Evolutionary conservation across 2,329 filamentous ascomycete genomes (phyloP), one percentile per base, ranked within the genome.

Genomic region (Ilyonectria sp.): DNA sequence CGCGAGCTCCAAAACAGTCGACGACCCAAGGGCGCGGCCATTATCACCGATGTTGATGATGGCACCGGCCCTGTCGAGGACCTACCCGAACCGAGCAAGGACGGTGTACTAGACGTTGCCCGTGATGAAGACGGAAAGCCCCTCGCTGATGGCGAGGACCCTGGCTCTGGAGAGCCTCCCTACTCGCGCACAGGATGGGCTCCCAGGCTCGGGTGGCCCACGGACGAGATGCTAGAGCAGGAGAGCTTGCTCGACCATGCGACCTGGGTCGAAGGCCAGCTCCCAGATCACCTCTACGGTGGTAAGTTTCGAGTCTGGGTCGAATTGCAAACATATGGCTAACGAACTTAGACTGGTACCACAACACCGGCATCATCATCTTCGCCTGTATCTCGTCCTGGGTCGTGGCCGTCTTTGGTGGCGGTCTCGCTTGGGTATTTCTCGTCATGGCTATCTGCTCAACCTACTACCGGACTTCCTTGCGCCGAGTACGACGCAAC

Each of bases 381-480:
- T 98, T 99, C 78, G 94, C 95, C 58, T 98, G 94, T 78, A 85
- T 99, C 59, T 86, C 90, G 33, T 97, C 95, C 23, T 99, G 95
- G 95, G 86, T 97, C 4, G 87, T 98, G 43, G 95, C 95, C 33
- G 86, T 95, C 21, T 85, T 99, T 10, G 96, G 97, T 49, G 96
- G 96, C 68, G 96, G 96, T 23, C 86, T 99, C 15, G 95, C 90
- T 66, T 99, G 95, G 95, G 87, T 99, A 69, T 92, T 98, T 75
- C 89, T 98, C 72, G 87, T 99, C 79, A 97, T 98, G 93, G 93
- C 94, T 26, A 84, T 90, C 71, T 98, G 96, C 82, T 92, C 92
- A 60, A 98, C 96, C 60, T 99, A 98, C 85, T 99, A 99, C 82
- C 90, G 96, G 69, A 99, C 96, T 33, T 99, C 96, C 2, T 89